phyloP scores from a whole-genome alignment of 768 basidiomycete species.

The Tylopilus rubrobrunneus region DNA sequence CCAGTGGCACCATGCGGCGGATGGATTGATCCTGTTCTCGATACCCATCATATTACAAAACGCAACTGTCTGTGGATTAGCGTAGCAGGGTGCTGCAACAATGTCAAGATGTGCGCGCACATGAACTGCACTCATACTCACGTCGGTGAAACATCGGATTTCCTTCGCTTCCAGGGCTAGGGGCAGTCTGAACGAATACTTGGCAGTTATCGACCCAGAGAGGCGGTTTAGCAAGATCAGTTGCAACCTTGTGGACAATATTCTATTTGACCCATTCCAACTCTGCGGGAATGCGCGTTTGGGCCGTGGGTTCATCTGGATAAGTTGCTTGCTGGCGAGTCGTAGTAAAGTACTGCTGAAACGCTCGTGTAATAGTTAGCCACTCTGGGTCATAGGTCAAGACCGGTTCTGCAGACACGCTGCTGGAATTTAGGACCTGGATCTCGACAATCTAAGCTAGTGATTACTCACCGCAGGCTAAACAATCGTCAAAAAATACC shows the following conservation, averaged over 20 bases:
- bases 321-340: conserved; percentile 46
- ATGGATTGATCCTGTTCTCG: conserved; percentile 60
- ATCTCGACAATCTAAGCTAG: conserved; percentile 67
- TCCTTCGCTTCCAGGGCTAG: conserved; percentile 43
- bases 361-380: conserved; percentile 89
- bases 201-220: conserved; percentile 53
- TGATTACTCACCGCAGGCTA: neutral
- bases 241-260: conserved; percentile 30
- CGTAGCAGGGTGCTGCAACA: conserved; percentile 64
- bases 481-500: conserved; percentile 36
- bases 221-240: neutral
- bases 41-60: conserved; percentile 79
- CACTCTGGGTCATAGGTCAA: conserved; percentile 85
- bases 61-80: conserved; percentile 86
- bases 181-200: conserved; percentile 64
- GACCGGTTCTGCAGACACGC: conserved; percentile 23
- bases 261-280: conserved; percentile 66
- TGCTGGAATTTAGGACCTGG: conserved; percentile 22
- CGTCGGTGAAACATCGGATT: conserved; percentile 36
- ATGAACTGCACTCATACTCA: conserved; percentile 23
- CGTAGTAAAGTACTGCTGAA: conserved; percentile 73
- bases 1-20: too few relatives aligned
- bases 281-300: conserved; percentile 54
- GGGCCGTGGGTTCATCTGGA: conserved; percentile 51
- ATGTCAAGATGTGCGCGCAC: neutral